Conservation (phyloP, 176 grass and related monocot genomes). For the Triticum dicoccoides region DNA sequence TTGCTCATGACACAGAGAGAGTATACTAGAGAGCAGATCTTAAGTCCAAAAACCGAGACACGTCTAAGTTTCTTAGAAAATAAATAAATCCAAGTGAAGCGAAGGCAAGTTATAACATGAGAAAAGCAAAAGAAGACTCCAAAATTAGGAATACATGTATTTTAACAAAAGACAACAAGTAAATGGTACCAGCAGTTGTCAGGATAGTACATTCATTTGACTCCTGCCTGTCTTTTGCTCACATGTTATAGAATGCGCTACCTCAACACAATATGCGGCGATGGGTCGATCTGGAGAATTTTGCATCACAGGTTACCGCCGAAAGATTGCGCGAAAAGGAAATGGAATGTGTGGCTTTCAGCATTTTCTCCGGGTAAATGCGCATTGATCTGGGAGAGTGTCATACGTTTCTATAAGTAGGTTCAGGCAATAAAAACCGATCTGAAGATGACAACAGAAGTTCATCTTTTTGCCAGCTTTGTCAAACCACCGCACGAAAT, state of each 20-base stretch:
- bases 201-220: not conserved
- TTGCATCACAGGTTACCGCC: not conserved
- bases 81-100: too few relatives aligned
- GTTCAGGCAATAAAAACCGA: not conserved
- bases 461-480: not conserved
- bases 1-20: not conserved
- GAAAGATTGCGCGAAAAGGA: not conserved
- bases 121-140: not conserved
- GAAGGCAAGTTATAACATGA: not conserved
- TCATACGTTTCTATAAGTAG: conserved; percentile 34
- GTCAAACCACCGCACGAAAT: not conserved
- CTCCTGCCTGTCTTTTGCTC: too few relatives aligned
- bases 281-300: not conserved
- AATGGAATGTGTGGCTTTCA: conserved; percentile 2
- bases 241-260: not conserved
- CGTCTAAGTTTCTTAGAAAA: too few relatives aligned
- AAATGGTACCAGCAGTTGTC: not conserved
- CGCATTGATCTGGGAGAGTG: conserved; percentile 31
- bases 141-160: not conserved
- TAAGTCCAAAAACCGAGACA: too few relatives aligned
- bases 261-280: not conserved
- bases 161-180: not conserved
- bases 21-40: not conserved
- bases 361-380: not conserved
- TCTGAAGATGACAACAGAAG: not conserved